Evolutionary conservation across 78 protist genomes (phyloP), one percentile per base, ranked within the genome.

Genomic region (Creolimax fragrantissima): DNA sequence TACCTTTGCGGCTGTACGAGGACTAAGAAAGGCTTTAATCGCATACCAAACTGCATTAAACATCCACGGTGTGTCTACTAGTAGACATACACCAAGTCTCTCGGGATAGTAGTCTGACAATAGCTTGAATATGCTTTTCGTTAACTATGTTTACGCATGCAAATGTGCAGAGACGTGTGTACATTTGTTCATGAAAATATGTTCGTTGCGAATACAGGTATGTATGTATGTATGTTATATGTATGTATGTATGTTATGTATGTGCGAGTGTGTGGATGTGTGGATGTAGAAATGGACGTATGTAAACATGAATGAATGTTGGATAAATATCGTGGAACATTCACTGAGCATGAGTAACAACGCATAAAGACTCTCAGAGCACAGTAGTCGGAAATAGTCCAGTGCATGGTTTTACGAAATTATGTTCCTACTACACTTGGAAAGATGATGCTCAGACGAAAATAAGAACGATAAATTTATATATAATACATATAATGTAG

Each of bases 21-120:
- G 88, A 2, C 88, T 84, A 32, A 84, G 32, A 35, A 84, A 35
- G 35, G 43, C 88, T 2, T 84, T 84, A 6, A 84, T 24, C n/a
- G 88, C 88, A 11, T 84, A 84, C 88, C 88, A 84, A 2, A 84
- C 88, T 24, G 88, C 88, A 11, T 84, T 84, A 37, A 84, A 84
- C 88, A 84, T 84, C 88, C 88, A 84, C 36, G 88, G 88, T 37
- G 88, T 36, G 2, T 84, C 88, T 36, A 84, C 88, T 37, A 84
- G 36, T 32, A 84, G 88, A 35, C 88, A 84, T 6, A 32, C 32
- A 7, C 88, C 88, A 6, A 84, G 88, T 11, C 88, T 35, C 88
- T 84, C 88, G 11, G 88, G 88, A 37, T 84, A 84, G 88, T 84
- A 84, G 88, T 84, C 88, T 37, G 88, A 84, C 88, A 84, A 11